Percentiles rank a stretch among this genome's conserved stretches.
These are phyloP conservation scores for Cutaneotrichosporon cutaneum DNA, from an alignment of 1,284 basidiomycete species.

Conservation along the genomic window DNA sequence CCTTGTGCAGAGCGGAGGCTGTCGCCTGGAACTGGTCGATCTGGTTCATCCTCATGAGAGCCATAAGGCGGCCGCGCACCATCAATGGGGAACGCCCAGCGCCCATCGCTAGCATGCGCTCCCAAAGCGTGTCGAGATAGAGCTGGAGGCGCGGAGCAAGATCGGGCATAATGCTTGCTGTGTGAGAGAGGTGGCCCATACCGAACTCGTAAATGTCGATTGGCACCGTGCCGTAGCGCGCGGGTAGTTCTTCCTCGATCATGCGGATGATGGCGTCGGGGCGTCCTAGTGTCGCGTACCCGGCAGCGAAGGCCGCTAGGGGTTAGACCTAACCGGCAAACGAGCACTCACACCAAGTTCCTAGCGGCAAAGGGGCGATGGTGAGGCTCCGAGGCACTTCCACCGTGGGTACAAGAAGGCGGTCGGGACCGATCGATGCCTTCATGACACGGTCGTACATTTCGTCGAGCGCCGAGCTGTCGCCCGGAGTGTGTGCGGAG, in stretches of 20 bases:
- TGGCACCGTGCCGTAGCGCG: constrained; percentile 13
- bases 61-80: neutral
- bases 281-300: neutral
- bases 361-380: neutral
- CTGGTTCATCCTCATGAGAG: neutral
- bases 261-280: constrained; percentile 5
- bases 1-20: neutral
- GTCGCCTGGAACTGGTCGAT: neutral
- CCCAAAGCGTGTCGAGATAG: neutral
- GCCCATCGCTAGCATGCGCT: neutral
- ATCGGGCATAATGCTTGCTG: neutral
- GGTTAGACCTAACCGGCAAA: neutral
- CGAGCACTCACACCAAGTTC: constrained; percentile 28
- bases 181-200: neutral
- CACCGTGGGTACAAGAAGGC: constrained; percentile 23
- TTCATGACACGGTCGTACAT: constrained; percentile 29
- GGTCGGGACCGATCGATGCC: constrained; percentile 26
- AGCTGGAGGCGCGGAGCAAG: neutral
- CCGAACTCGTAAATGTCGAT: neutral
- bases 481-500: neutral
- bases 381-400: too few relatives aligned
- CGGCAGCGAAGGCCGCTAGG: constrained; percentile 3
- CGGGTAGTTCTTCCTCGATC: constrained; percentile 19
- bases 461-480: neutral
- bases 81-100: neutral